Conservation (phyloP, 116 monocot species). For the Zostera marina region DNA sequence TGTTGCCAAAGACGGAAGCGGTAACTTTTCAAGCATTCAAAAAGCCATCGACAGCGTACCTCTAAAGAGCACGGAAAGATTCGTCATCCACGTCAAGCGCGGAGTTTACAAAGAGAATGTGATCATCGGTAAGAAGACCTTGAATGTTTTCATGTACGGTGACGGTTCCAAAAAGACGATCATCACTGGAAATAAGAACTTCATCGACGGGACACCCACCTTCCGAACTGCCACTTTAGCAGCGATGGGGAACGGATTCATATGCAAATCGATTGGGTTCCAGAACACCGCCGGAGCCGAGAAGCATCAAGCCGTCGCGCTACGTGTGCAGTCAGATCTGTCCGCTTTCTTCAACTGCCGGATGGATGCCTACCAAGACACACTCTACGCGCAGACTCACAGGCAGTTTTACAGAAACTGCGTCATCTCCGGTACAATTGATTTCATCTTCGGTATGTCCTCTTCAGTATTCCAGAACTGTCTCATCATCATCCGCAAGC, state of each 20-base stretch:
- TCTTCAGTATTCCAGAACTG: slow-evolving; percentile 54
- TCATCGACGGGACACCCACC: slow-evolving; percentile 24
- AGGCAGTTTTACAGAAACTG: slow-evolving; percentile 67
- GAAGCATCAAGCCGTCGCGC: slow-evolving; percentile 53
- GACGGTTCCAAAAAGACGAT: slow-evolving; percentile 39
- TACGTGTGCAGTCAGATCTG: slow-evolving; percentile 40
- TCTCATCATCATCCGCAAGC: slow-evolving; percentile 55
- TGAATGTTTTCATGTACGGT: slow-evolving; percentile 66
- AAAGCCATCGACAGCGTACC: slow-evolving; percentile 40
- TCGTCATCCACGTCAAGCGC: slow-evolving; percentile 71
- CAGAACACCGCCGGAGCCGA: slow-evolving; percentile 47
- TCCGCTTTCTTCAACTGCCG: slow-evolving; percentile 54
- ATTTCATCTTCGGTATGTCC: slow-evolving; percentile 84
- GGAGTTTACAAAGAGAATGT: slow-evolving; percentile 51
- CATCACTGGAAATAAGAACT: slow-evolving; percentile 34
- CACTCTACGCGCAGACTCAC: slow-evolving; percentile 39
- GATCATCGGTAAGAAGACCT: slow-evolving; percentile 22
- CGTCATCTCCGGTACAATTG: slow-evolving; percentile 70
- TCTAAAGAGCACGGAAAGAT: slow-evolving; percentile 25
- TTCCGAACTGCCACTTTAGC: slow-evolving; percentile 58
- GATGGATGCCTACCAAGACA: slow-evolving; percentile 63
- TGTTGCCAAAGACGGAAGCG: slow-evolving; percentile 76
- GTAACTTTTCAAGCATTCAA: slow-evolving; percentile 55
- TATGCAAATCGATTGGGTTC: slow-evolving; percentile 48
- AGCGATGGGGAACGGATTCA: slow-evolving; percentile 27